Evolutionary conservation across 768 basidiomycete species (phyloP).

Genomic region (Auricularia heimuer): DNA sequence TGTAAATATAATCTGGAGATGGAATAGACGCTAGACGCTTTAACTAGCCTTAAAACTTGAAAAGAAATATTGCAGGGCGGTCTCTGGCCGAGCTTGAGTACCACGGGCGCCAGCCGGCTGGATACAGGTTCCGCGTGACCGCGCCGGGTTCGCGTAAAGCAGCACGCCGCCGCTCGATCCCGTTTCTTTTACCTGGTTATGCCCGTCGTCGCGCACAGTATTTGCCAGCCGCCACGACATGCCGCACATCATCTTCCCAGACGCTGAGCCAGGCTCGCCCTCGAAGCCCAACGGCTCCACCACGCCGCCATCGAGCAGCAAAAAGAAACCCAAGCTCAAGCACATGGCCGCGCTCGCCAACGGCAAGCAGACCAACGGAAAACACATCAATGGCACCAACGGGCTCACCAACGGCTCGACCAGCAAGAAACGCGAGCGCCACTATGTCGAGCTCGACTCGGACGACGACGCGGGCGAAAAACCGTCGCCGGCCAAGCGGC

Average conservation of each 20-base stretch:
- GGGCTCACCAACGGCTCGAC: neutral
- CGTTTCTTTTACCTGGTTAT: neutral
- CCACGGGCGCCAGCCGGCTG: no score
- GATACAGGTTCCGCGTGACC: no score
- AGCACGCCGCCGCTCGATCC: no score
- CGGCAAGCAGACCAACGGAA: neutral
- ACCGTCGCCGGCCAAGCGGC: neutral
- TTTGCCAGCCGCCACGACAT: neutral
- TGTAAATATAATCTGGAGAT: no score
- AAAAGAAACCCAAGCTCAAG: neutral
- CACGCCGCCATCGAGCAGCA: neutral
- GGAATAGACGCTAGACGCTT: no score
- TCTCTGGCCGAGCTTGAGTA: no score
- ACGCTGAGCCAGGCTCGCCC: neutral
- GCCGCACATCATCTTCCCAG: neutral
- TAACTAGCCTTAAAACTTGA: no score
- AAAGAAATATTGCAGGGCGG: no score
- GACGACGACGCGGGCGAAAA: neutral
- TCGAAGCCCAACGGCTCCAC: neutral
- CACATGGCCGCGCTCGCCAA: neutral
- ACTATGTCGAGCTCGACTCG: constrained; percentile 1
- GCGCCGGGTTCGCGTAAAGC: no score
- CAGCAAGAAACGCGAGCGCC: neutral
- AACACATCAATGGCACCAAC: neutral
- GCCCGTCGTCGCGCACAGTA: neutral